phyloP scores from a whole-genome alignment of 805 yeast genomes.

The Candida quercuum region DNA sequence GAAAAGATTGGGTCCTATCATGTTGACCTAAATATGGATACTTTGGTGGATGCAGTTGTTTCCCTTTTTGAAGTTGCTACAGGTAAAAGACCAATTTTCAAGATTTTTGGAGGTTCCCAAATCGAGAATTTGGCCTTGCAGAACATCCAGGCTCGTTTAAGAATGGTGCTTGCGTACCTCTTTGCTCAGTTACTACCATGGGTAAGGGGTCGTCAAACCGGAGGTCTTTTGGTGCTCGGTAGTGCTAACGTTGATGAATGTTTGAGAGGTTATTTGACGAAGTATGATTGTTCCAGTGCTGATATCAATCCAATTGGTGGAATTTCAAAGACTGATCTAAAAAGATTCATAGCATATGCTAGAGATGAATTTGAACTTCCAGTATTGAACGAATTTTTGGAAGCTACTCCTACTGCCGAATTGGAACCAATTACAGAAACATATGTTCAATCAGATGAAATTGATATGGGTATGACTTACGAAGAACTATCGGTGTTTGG shows the following conservation, averaged over 20 bases:
- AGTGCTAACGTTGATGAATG: conserved; percentile 98
- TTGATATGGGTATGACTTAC: conserved; percentile 97
- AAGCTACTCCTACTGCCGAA: conserved; percentile 97
- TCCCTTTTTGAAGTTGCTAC: conserved; percentile 82
- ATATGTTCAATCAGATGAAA: conserved; percentile 94
- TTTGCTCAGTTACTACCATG: conserved; percentile 95
- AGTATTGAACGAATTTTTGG: conserved; percentile 67
- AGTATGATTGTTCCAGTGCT: conserved; percentile 96
- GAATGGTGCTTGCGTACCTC: conserved; percentile 92
- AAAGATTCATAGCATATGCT: conserved; percentile 81
- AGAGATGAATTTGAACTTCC: conserved; percentile 65
- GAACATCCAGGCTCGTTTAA: conserved; percentile 90
- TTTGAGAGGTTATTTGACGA: conserved; percentile 89
- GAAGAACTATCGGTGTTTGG: conserved; percentile 93
- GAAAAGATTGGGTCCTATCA: conserved; percentile 80
- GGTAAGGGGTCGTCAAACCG: conserved; percentile 66
- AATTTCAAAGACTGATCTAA: conserved; percentile 89
- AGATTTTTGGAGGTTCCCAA: conserved; percentile 88
- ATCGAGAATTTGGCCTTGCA: conserved; percentile 92
- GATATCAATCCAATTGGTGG: conserved; percentile 99
- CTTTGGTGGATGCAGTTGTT: conserved; percentile 68
- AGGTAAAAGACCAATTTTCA: conserved; percentile 82
- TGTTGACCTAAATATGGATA: conserved; percentile 87
- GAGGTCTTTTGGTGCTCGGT: conserved; percentile 86
- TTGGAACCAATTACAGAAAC: conserved; percentile 90